Evolutionary conservation across 164 flowering plant species (phyloP).

Genomic region (Magnolia sinica): DNA sequence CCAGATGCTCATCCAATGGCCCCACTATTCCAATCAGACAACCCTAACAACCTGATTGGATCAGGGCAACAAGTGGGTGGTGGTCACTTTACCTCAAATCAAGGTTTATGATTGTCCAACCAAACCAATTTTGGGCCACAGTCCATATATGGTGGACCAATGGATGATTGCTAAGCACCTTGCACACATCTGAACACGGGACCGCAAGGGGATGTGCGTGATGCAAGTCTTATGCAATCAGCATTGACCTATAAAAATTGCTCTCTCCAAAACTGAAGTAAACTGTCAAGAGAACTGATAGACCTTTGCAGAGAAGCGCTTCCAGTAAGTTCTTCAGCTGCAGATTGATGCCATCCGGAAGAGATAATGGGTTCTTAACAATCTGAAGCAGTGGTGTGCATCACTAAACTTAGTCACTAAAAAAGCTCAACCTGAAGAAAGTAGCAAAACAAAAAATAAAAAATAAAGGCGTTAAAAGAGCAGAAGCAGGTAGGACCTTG

Average conservation of each 20-base stretch:
- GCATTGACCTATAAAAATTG: not conserved
- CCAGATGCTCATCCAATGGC: too few species aligned
- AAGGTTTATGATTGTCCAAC: too few species aligned
- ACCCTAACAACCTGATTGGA: too few species aligned
- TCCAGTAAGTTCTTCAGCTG: slow-evolving; percentile 58
- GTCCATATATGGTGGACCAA: too few species aligned
- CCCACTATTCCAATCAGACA: too few species aligned
- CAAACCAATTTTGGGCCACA: too few species aligned
- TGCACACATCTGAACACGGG: too few species aligned
- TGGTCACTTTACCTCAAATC: too few species aligned
- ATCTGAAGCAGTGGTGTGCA: slow-evolving; percentile 45
- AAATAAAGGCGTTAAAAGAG: not conserved
- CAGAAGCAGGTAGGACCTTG: slow-evolving; percentile 40
- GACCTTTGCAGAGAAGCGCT: slow-evolving; percentile 91
- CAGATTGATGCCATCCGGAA: slow-evolving; percentile 54
- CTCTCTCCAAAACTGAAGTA: not conserved
- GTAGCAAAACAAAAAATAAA: not conserved
- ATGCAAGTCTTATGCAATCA: not conserved
- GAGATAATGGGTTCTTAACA: slow-evolving; percentile 54
- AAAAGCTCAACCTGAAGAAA: not conserved
- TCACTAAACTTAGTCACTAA: not conserved
- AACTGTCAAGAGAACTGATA: slow-evolving; percentile 9
- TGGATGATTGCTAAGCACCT: too few species aligned
- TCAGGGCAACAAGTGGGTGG: too few species aligned
- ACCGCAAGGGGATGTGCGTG: too few species aligned